phyloP scores from a whole-genome alignment of 148 eudicot genomes.

The Dysphania ambrosioides region DNA sequence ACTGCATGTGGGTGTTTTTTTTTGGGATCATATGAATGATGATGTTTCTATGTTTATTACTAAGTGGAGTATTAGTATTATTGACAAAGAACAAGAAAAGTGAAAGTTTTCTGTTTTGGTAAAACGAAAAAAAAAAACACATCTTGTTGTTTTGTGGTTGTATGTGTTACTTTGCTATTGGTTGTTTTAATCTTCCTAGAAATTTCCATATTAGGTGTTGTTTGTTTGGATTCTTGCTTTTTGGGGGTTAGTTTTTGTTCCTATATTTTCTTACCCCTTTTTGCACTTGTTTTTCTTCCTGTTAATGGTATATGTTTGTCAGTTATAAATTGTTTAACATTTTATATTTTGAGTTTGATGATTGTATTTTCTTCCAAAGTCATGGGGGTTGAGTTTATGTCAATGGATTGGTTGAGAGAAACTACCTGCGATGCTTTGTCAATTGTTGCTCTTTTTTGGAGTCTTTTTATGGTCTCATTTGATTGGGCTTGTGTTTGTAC shows the following conservation, averaged over 20 bases:
- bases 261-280: neutral
- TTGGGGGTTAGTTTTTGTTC: conserved; percentile 18
- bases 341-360: conserved; percentile 14
- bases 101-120: neutral
- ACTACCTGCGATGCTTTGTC: conserved; percentile 4
- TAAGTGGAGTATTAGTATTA: neutral
- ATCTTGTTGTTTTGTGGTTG: conserved; percentile 9
- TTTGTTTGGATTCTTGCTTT: conserved; percentile 7
- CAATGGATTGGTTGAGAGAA: conserved; percentile 28
- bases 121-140: neutral
- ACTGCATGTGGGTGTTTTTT: conserved; percentile 36
- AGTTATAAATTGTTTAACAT: neutral
- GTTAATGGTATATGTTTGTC: conserved; percentile 1
- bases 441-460: conserved; percentile 8
- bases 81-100: conserved; percentile 3
- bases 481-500: conserved; percentile 22
- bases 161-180: conserved; percentile 21
- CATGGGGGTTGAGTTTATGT: conserved; percentile 23
- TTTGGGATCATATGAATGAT: conserved; percentile 24
- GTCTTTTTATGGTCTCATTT: conserved; percentile 22
- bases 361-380: conserved; percentile 22
- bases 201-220: conserved; percentile 26
- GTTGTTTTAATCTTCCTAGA: conserved; percentile 16
- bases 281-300: neutral
- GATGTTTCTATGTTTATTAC: conserved; percentile 20